Evolutionary conservation across 164 flowering plant species (phyloP), one percentile per base, ranked within the genome.

Genomic region (Sextonia rubra): DNA sequence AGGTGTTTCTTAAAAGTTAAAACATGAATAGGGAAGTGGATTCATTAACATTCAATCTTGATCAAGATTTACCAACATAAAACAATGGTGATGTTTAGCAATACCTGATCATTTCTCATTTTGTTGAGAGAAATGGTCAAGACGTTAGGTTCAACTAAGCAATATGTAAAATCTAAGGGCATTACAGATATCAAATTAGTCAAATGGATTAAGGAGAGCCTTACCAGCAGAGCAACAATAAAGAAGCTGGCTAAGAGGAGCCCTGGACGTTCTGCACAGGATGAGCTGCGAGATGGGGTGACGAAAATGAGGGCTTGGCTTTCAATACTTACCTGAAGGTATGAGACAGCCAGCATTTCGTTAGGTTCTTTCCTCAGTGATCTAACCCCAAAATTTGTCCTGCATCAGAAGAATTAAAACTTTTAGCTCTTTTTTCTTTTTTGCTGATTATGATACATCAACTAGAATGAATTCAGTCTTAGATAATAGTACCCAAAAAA

Each of bases 271-370:
- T 94, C 97, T 6, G 83, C 49, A 37, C 47, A 91, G 14, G 98
- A 92, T 95, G 93, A 94, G 86, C 97, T 84, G 52, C 97, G 91
- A 18, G 98, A 94, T 20, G 97, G 74, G 17, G 98, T 94, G 61
- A 94, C 97, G 12, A 94, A 94, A 64, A 94, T 94, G 58, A 94
- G 85, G 24, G 98, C 97, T 83, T 94, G 97, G 78, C 98, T 92
- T 24, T 92, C 86, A 69, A 94, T 91, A 82, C 98, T 92, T 65
- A 92, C 98, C 91, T 94, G 98, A 15, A 94, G 86, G 82, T 94
- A 94, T 17, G 91, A 72, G 49, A 91, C 92, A 66, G 94, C 91
- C 92, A 88, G 92, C 95, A 87, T 83, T 72, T 94, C 91, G 18
- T 81, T 37, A 0, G 68, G 73, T 60, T 76, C 85, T 7, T 77